Conservation (phyloP, 768 basidiomycete species). For the Suillus americanus region DNA sequence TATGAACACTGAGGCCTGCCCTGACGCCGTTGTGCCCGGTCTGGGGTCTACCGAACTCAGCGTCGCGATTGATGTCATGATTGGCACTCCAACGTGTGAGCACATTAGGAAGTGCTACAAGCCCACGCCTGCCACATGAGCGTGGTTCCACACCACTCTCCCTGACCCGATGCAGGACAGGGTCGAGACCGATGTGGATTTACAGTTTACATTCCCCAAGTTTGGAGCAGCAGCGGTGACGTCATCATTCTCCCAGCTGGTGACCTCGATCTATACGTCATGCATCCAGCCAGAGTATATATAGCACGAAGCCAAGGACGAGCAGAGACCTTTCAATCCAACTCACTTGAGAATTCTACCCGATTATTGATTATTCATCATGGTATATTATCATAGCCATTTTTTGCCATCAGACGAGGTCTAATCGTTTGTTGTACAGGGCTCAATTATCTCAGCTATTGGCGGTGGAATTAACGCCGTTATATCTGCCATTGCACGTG, state of each 20-base stretch:
- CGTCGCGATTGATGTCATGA: neutral
- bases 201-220: neutral
- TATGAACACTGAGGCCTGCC: neutral
- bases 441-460: slow-evolving; percentile 65
- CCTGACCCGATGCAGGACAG: no score
- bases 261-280: neutral
- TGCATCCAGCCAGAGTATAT: neutral
- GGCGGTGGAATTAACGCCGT: slow-evolving; percentile 58
- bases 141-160: neutral
- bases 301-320: neutral
- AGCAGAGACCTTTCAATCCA: neutral
- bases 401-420: no score
- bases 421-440: slow-evolving; percentile 34
- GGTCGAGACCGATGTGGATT: no score
- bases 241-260: no score
- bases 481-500: slow-evolving; percentile 57
- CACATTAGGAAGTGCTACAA: neutral
- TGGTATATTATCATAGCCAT: neutral
- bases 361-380: neutral
- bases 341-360: neutral
- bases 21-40: no score
- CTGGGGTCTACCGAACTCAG: neutral
- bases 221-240: neutral
- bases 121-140: neutral
- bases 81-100: neutral